phyloP scores from a whole-genome alignment of 2,329 filamentous ascomycete species.

The Sclerotinia glacialis region DNA sequence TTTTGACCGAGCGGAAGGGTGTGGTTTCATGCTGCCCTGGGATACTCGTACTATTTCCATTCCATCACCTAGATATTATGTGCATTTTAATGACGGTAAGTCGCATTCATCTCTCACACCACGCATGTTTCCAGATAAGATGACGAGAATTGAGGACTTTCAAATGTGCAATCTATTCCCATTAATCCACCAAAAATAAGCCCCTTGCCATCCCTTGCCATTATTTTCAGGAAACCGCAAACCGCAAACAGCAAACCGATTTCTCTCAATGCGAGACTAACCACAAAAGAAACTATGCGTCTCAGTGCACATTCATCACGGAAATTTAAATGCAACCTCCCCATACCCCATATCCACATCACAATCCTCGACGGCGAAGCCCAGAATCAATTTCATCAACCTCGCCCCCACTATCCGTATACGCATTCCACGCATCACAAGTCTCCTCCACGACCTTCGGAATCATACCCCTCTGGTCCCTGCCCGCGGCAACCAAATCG shows the following conservation, averaged over 20 bases:
- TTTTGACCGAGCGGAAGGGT: not conserved
- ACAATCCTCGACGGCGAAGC: constrained; percentile 8
- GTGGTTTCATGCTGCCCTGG: too few species aligned
- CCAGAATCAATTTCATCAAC: constrained; percentile 54
- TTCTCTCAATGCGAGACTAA: not conserved
- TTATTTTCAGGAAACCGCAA: not conserved
- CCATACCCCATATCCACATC: too few species aligned
- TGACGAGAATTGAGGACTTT: not conserved
- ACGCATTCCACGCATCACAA: constrained; percentile 50
- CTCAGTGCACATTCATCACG: not conserved
- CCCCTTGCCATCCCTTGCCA: not conserved
- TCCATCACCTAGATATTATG: not conserved
- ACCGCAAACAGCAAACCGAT: too few species aligned
- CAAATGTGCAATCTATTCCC: not conserved
- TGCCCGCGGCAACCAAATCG: constrained; percentile 39
- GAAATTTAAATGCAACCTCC: not conserved
- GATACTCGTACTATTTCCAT: not conserved
- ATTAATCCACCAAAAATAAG: too few species aligned
- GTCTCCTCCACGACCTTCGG: constrained; percentile 50
- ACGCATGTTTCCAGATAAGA: too few species aligned
- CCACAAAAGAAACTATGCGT: not conserved
- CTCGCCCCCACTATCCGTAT: constrained; percentile 46
- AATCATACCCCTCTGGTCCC: constrained; percentile 39
- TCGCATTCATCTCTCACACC: fast-evolving
- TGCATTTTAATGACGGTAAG: not conserved